A percentile compares a stretch with the other conserved stretches of the same genome.
Evolutionary conservation across 345 rosid species (phyloP).

Genomic region (Brassica nigra): DNA sequence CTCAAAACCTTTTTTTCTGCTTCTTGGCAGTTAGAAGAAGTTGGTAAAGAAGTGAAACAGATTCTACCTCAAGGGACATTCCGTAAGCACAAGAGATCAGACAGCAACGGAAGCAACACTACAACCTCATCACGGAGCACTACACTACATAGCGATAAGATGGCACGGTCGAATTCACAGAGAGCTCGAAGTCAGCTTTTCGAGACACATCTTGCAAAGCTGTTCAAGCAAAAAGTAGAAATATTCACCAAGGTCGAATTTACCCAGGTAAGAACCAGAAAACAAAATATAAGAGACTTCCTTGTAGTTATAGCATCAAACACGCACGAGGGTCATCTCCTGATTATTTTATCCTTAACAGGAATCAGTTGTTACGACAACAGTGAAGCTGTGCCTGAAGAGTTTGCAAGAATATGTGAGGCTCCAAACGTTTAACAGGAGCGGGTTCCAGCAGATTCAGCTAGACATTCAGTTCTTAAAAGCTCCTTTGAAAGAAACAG

Average conservation of each 20-base stretch:
- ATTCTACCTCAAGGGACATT: slow-evolving; percentile 74
- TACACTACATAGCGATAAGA: slow-evolving; percentile 76
- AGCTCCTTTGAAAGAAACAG: slow-evolving; percentile 64
- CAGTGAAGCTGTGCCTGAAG: slow-evolving; percentile 80
- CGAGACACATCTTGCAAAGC: slow-evolving; percentile 97
- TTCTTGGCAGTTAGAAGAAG: slow-evolving; percentile 61
- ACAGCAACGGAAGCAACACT: slow-evolving; percentile 86
- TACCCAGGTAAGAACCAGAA: slow-evolving; percentile 64
- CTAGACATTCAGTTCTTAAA: slow-evolving; percentile 90
- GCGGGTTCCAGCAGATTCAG: slow-evolving; percentile 99
- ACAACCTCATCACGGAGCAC: slow-evolving; percentile 82
- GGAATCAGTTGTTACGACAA: slow-evolving; percentile 82
- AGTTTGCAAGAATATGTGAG: slow-evolving; percentile 95
- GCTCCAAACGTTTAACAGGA: slow-evolving; percentile 86
- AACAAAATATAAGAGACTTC: neutral
- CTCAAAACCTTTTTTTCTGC: neutral
- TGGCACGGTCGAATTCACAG: slow-evolving; percentile 69
- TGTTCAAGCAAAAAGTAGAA: slow-evolving; percentile 97
- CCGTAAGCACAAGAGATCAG: slow-evolving; percentile 81
- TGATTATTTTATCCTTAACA: slow-evolving; percentile 39
- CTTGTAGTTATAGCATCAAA: neutral
- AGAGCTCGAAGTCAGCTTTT: slow-evolving; percentile 94
- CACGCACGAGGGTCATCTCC: neutral
- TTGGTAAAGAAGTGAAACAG: slow-evolving; percentile 77
- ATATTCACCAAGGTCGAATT: slow-evolving; percentile 93